Evolutionary conservation across 2,329 filamentous ascomycete genomes (phyloP), one percentile per base, ranked within the genome.

Genomic region (Aureobasidium sp.): DNA sequence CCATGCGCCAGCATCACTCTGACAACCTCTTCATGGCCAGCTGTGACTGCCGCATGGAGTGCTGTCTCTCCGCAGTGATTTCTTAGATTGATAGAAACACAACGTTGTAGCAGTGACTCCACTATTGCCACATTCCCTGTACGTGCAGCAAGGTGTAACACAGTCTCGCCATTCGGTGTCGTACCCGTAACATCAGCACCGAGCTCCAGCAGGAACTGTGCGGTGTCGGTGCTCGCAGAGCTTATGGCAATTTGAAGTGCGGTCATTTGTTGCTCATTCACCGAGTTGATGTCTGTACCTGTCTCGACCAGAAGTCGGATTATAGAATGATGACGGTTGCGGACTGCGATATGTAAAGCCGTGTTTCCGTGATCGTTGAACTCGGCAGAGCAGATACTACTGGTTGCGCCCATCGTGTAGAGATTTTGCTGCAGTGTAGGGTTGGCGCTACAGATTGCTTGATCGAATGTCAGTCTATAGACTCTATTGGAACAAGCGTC

Each of bases 21-120:
- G 6, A 53, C 50, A 6, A 53, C 36, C 8, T 53, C 50, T 39
- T 53, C 50, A 27, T 53, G 34, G 20, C 50, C 50, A 4, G 50
- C 36, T 12, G 50, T 27, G 6, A 53, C 50, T 6, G 50, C 50
- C 17, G 50, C 50, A 13, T 53, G 50, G 2, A 53, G 10, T 12
- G 50, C 50, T 27, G 50, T 53, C 50, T 53, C 50, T 4, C 50
- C 50, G 20, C 34, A 39, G 24, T 53, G 50, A 53, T 53, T 41
- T 27, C 24, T 53, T 12, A 34, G 34, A n/a, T 53, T 41, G 34
- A 53, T 20, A 5, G 20, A 36, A 20, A 26, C n/a, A 20, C 32
- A 53, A 27, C 24, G 36, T 13, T 41, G 34, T 5, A 53, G 50
- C 4, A 53, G n/a, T 29, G 24, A n/a, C 15, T 41, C 34, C 7